Evolutionary conservation across 495 filamentous ascomycete species (phyloP).

Genomic region (Daldinia loculata): DNA sequence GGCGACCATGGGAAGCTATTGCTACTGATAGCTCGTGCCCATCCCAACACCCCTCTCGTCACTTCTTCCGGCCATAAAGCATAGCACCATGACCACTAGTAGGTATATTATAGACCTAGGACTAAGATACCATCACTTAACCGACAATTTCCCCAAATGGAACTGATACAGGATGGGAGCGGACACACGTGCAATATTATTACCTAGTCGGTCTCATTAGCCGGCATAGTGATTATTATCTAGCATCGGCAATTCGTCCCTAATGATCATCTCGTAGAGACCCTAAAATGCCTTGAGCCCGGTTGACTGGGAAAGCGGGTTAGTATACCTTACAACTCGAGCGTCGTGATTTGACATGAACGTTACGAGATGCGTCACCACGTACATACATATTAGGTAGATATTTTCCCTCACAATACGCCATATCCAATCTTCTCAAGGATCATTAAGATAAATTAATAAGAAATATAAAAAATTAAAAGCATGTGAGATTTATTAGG

Average conservation of each 20-base stretch:
- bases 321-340: neutral
- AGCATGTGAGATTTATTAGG: neutral
- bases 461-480: no score
- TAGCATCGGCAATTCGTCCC: constrained; percentile 33
- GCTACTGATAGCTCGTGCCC: constrained; percentile 10
- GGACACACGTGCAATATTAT: constrained; percentile 29
- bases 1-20: neutral
- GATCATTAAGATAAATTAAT: no score
- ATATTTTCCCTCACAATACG: neutral
- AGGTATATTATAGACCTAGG: constrained; percentile 16
- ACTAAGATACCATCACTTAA: constrained; percentile 27
- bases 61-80: constrained; percentile 27
- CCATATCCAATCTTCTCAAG: neutral
- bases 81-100: constrained; percentile 28
- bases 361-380: neutral
- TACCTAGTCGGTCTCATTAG: constrained; percentile 42
- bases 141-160: constrained; percentile 29
- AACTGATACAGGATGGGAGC: constrained; percentile 20
- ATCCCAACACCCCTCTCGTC: constrained; percentile 11
- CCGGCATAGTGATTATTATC: constrained; percentile 35
- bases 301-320: neutral
- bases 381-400: no score
- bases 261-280: constrained; percentile 19
- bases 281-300: neutral
- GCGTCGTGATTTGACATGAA: neutral